Conservation (phyloP, 176 grass and related monocot species). For the Cenchrus americanus region DNA sequence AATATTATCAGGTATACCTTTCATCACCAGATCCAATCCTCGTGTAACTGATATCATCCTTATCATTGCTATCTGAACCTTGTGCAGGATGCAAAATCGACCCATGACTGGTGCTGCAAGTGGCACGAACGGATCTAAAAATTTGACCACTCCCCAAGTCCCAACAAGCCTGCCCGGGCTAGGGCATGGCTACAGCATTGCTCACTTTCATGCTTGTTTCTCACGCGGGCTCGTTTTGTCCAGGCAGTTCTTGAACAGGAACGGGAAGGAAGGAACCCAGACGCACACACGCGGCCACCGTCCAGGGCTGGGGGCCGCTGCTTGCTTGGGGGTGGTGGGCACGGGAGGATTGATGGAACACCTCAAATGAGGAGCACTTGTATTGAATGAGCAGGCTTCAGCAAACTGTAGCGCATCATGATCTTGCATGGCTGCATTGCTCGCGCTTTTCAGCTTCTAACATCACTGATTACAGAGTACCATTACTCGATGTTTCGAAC, state of each 20-base stretch:
- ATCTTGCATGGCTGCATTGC: not conserved
- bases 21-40: not conserved
- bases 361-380: conserved; percentile 10
- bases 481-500: not conserved
- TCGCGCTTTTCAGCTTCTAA: conserved; percentile 4
- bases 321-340: not conserved
- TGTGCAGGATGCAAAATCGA: conserved; percentile 20
- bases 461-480: not conserved
- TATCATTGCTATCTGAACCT: not conserved
- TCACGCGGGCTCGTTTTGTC: not conserved
- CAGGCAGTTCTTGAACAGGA: conserved; percentile 22
- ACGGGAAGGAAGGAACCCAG: not conserved
- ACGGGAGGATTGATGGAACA: conserved; percentile 28
- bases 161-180: not conserved
- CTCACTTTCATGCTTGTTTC: conserved; percentile 24
- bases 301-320: not conserved
- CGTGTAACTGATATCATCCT: not conserved
- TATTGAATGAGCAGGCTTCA: conserved; percentile 38
- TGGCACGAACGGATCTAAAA: conserved; percentile 3
- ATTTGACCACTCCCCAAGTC: conserved; percentile 3
- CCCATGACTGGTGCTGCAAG: not conserved
- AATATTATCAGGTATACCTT: conserved; percentile 18
- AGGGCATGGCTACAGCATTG: not conserved
- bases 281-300: not conserved
- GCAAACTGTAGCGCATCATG: not conserved